These are phyloP conservation scores for Lentinula novae-zelandiae DNA, from an alignment of 1,284 basidiomycete species.

Conservation along the genomic window DNA sequence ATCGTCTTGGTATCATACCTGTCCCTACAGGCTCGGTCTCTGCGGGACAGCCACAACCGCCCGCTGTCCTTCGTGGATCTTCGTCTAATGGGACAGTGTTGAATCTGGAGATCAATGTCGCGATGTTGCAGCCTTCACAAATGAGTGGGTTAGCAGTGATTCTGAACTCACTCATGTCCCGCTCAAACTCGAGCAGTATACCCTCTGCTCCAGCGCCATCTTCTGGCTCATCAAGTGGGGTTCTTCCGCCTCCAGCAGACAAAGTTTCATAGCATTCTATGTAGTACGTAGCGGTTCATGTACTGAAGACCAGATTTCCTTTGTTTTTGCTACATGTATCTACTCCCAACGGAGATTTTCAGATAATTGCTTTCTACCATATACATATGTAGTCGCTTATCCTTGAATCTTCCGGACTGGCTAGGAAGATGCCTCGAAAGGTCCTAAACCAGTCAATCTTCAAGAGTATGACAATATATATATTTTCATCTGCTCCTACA, in stretches of 20 bases:
- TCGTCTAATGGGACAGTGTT: slow-evolving; percentile 66
- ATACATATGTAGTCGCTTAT: too few relatives aligned
- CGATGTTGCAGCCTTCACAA: slow-evolving; percentile 61
- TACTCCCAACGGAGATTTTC: too few relatives aligned
- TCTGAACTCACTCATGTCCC: slow-evolving; percentile 59
- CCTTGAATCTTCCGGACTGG: too few relatives aligned
- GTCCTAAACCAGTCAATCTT: too few relatives aligned
- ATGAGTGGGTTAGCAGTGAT: slow-evolving; percentile 70
- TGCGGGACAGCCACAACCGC: slow-evolving; percentile 54
- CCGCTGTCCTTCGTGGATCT: slow-evolving; percentile 65
- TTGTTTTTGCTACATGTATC: too few relatives aligned
- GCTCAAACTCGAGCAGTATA: slow-evolving; percentile 16
- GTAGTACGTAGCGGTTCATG: not conserved
- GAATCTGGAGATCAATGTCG: slow-evolving; percentile 73
- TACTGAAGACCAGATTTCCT: too few relatives aligned
- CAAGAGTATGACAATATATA: too few relatives aligned
- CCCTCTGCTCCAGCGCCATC: slow-evolving; percentile 12
- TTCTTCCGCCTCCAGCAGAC: not conserved
- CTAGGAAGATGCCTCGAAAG: too few relatives aligned
- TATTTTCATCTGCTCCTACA: too few relatives aligned
- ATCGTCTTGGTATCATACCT: slow-evolving; percentile 70
- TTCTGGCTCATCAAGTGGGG: not conserved
- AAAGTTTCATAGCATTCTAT: not conserved
- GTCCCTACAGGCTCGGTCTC: slow-evolving; percentile 56
- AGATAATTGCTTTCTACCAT: too few relatives aligned